phyloP scores from a whole-genome alignment of 495 filamentous ascomycete genomes.

The Thermochaetoides thermophila region DNA sequence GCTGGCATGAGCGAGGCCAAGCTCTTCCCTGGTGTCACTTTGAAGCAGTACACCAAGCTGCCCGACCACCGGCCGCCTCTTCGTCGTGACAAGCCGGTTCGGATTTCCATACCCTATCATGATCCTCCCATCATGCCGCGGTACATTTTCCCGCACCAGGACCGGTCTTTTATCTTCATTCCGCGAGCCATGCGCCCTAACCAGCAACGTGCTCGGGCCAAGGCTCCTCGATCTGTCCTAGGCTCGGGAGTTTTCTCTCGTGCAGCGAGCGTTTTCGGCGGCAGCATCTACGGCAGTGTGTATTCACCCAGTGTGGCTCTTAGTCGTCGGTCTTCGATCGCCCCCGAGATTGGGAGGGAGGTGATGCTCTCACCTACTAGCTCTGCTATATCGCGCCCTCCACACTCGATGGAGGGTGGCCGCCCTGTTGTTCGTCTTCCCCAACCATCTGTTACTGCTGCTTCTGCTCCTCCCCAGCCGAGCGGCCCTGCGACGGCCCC shows the following conservation, averaged over 20 bases:
- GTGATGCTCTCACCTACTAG: conserved; percentile 59
- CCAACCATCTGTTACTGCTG: conserved; percentile 33
- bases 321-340: conserved; percentile 82
- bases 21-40: conserved; percentile 52
- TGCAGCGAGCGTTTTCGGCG: conserved; percentile 55
- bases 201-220: conserved; percentile 63
- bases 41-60: conserved; percentile 79
- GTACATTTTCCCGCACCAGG: conserved; percentile 79
- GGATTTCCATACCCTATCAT: conserved; percentile 74
- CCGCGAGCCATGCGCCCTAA: conserved; percentile 86
- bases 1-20: conserved; percentile 59
- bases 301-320: conserved; percentile 88
- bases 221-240: conserved; percentile 47
- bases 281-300: conserved; percentile 61
- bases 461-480: conserved; percentile 10
- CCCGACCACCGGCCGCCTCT: conserved; percentile 91
- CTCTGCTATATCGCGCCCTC: conserved; percentile 55
- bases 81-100: conserved; percentile 89
- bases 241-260: conserved; percentile 51
- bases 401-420: conserved; percentile 41
- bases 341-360: conserved; percentile 58
- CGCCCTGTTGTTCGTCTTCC: conserved; percentile 82
- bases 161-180: conserved; percentile 96
- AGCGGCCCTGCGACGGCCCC: conserved; percentile 7
- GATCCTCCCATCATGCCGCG: conserved; percentile 39